A percentile compares a stretch with the other conserved stretches of the same genome.
phyloP scores from a whole-genome alignment of 371 early-diverging fungal species.

The Mucor racemosus region DNA sequence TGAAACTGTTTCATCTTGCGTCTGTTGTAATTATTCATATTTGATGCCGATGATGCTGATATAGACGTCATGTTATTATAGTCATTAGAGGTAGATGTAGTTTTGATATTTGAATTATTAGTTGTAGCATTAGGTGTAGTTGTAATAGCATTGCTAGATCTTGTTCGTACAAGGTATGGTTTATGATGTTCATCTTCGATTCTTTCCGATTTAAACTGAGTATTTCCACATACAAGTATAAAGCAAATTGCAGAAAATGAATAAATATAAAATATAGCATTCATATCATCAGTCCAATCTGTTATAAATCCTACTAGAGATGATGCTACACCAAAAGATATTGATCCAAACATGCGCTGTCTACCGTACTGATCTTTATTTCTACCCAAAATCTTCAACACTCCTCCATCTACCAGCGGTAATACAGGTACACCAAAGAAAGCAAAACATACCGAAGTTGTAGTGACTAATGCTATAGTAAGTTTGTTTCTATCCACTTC shows the following conservation, averaged over 20 bases:
- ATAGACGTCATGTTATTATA: neutral
- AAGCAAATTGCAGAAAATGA: slow-evolving; percentile 49
- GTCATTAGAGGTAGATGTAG: neutral
- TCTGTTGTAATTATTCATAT: neutral
- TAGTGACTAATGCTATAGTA: slow-evolving; percentile 45
- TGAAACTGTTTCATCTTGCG: slow-evolving; percentile 37
- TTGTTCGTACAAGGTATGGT: neutral
- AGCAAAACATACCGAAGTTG: slow-evolving; percentile 55
- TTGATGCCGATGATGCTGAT: neutral
- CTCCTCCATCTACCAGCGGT: slow-evolving; percentile 58
- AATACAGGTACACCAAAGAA: slow-evolving; percentile 59
- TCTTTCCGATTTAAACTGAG: slow-evolving; percentile 53
- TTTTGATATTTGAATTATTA: neutral
- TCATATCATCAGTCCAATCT: slow-evolving; percentile 56
- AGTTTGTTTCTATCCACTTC: slow-evolving; percentile 34
- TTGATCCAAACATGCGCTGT: slow-evolving; percentile 61
- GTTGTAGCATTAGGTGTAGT: neutral
- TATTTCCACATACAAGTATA: slow-evolving; percentile 48
- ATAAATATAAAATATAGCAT: slow-evolving; percentile 56
- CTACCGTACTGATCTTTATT: slow-evolving; percentile 58
- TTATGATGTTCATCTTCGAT: slow-evolving; percentile 13
- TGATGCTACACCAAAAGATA: slow-evolving; percentile 55
- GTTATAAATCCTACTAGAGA: slow-evolving; percentile 52
- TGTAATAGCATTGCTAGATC: neutral
- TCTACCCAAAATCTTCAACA: slow-evolving; percentile 52